Evolutionary conservation across 352 stramenopile genomes (phyloP).

Genomic region (Globisporangium camurandrum): DNA sequence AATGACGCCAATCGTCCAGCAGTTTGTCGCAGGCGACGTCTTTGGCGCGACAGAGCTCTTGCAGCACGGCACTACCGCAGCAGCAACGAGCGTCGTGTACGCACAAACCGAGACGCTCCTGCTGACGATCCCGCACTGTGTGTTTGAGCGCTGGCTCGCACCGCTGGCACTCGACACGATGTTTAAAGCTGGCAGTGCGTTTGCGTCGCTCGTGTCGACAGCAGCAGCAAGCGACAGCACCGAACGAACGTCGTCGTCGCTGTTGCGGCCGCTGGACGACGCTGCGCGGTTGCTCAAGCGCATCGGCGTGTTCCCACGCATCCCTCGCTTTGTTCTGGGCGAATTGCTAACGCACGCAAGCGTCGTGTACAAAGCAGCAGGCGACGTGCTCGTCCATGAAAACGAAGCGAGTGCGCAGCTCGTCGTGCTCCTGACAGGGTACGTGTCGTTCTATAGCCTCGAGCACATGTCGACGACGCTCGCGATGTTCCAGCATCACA

Average conservation of each 20-base stretch:
- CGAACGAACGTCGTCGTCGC: neutral
- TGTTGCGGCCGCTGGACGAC: slow-evolving; percentile 15
- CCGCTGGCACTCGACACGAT: slow-evolving; percentile 24
- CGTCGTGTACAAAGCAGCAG: slow-evolving; percentile 29
- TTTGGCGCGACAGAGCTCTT: slow-evolving; percentile 27
- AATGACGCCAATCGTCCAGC: neutral
- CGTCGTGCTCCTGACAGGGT: slow-evolving; percentile 40
- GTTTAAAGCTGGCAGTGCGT: slow-evolving; percentile 29
- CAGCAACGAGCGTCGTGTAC: slow-evolving; percentile 11
- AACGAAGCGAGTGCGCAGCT: slow-evolving; percentile 22
- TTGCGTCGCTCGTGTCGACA: slow-evolving; percentile 16
- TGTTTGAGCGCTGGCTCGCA: slow-evolving; percentile 39
- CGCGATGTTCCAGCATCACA: slow-evolving; percentile 57
- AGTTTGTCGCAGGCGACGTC: slow-evolving; percentile 24
- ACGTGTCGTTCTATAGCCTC: slow-evolving; percentile 53
- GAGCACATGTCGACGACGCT: slow-evolving; percentile 44
- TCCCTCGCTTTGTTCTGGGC: slow-evolving; percentile 33
- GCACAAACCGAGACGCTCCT: slow-evolving; percentile 29
- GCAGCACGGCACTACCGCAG: neutral
- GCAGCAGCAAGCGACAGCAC: neutral
- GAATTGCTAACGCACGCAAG: slow-evolving; percentile 25
- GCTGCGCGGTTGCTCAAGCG: slow-evolving; percentile 28
- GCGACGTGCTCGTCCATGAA: slow-evolving; percentile 53
- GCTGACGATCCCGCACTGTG: slow-evolving; percentile 21
- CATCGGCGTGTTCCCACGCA: slow-evolving; percentile 23